Percentiles rank a stretch among this genome's conserved stretches.
phyloP scores from a whole-genome alignment of 805 yeast genomes.

The Ogataea sp. region DNA sequence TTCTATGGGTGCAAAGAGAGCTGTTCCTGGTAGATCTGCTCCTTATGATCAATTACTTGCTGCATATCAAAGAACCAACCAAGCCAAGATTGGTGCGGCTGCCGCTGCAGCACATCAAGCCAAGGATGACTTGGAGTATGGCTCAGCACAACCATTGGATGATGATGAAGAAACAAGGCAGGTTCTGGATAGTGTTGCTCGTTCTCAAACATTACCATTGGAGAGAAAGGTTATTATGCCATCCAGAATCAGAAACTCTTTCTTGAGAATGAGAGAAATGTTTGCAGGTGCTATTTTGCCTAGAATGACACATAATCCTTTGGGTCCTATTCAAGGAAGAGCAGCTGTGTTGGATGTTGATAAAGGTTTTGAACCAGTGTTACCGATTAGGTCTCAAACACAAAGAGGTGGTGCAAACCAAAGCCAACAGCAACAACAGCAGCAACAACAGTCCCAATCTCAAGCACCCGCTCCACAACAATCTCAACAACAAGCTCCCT shows the following conservation, averaged over 20 bases:
- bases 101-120: slow-evolving; percentile 75
- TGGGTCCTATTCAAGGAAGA: slow-evolving; percentile 76
- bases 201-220: slow-evolving; percentile 75
- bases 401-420: slow-evolving; percentile 13
- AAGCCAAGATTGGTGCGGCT: slow-evolving; percentile 78
- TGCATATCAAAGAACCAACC: slow-evolving; percentile 87
- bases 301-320: slow-evolving; percentile 46
- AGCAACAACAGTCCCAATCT: slow-evolving; percentile 17
- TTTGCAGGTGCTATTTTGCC: slow-evolving; percentile 79
- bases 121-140: slow-evolving; percentile 53
- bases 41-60: slow-evolving; percentile 85
- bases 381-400: slow-evolving; percentile 44
- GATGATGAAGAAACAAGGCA: slow-evolving; percentile 92
- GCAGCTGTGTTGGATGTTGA: slow-evolving; percentile 71
- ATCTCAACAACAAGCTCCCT: slow-evolving; percentile 13
- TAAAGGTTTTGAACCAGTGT: slow-evolving; percentile 56
- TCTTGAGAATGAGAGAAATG: slow-evolving; percentile 87
- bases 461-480: no score
- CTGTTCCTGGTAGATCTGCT: slow-evolving; percentile 88
- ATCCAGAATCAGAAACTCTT: slow-evolving; percentile 58
- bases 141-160: slow-evolving; percentile 44
- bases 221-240: slow-evolving; percentile 71
- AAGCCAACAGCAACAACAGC: slow-evolving; percentile 4
- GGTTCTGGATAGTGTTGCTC: slow-evolving; percentile 81
- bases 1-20: slow-evolving; percentile 96